Conservation (phyloP, 371 early-diverging fungal species). For the Rhizopus sp. region DNA sequence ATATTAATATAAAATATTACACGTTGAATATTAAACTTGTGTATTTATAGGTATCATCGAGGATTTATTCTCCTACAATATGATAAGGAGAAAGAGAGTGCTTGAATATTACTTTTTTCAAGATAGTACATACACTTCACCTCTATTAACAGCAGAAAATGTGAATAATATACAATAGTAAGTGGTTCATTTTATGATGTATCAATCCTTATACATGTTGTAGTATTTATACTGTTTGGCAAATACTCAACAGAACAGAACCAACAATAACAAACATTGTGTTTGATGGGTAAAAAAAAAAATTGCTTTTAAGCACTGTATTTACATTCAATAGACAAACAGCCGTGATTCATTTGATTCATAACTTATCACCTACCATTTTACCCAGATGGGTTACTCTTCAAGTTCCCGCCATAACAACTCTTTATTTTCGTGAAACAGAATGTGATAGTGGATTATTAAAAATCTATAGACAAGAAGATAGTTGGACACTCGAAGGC, state of each 20-base stretch:
- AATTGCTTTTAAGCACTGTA: neutral
- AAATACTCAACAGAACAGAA: conserved; percentile 55
- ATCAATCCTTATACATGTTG: neutral
- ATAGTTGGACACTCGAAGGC: conserved; percentile 63
- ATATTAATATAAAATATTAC: neutral
- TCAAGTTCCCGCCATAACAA: conserved; percentile 56
- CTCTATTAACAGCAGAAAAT: conserved; percentile 55
- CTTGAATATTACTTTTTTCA: conserved; percentile 40
- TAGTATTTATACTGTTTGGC: conserved; percentile 63
- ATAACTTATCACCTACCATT: conserved; percentile 55
- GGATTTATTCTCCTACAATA: conserved; percentile 43
- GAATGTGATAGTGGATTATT: conserved; percentile 44
- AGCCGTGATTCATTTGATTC: conserved; percentile 53
- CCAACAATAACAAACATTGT: conserved; percentile 56
- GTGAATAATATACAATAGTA: conserved; percentile 54
- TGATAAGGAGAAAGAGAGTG: conserved; percentile 32
- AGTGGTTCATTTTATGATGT: conserved; percentile 4
- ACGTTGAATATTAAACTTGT: neutral
- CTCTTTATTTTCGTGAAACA: conserved; percentile 51
- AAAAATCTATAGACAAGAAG: conserved; percentile 58
- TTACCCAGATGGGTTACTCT: conserved; percentile 47
- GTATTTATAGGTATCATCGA: conserved; percentile 33
- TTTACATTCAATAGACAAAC: conserved; percentile 37
- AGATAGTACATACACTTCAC: conserved; percentile 42
- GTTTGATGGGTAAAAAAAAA: conserved; percentile 51